Percentiles rank a stretch among this genome's conserved stretches.
Conservation (phyloP, 2,329 filamentous ascomycete species). For the Fusarium buharicum region DNA sequence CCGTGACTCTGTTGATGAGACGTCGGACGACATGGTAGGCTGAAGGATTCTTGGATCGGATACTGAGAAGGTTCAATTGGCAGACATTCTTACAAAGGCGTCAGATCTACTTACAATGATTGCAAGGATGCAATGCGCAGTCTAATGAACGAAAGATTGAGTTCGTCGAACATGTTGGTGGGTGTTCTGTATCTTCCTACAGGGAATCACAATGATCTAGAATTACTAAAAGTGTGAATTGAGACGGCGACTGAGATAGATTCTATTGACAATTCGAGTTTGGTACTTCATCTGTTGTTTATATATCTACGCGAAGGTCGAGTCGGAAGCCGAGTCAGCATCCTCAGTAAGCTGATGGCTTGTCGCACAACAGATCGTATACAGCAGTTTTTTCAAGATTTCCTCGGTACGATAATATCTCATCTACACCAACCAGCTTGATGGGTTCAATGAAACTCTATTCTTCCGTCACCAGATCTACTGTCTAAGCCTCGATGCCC, state of each 20-base stretch:
- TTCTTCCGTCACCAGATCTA: constrained; percentile 29
- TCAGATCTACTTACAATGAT: constrained; percentile 55
- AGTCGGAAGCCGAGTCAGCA: constrained; percentile 25
- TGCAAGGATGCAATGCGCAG: constrained; percentile 61
- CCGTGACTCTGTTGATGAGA: constrained; percentile 39
- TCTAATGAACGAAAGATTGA: constrained; percentile 56
- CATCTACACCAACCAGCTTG: background rate
- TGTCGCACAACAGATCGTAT: constrained; percentile 13
- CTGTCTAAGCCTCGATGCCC: constrained; percentile 27
- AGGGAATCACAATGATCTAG: background rate
- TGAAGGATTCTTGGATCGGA: constrained; percentile 17
- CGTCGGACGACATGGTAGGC: constrained; percentile 34
- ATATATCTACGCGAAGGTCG: background rate
- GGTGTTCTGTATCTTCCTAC: background rate
- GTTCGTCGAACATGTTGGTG: constrained; percentile 52
- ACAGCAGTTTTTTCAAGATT: background rate
- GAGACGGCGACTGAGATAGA: background rate
- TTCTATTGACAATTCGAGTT: background rate
- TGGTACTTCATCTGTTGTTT: background rate
- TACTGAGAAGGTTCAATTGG: constrained; percentile 6
- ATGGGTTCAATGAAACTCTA: constrained; percentile 29
- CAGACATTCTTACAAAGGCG: background rate
- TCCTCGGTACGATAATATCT: background rate
- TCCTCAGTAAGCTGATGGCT: constrained; percentile 23
- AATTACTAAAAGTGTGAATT: background rate